Percentiles rank a stretch among this genome's conserved stretches.
phyloP scores from a whole-genome alignment of 306 rosid genomes.

The Vicia faba region DNA sequence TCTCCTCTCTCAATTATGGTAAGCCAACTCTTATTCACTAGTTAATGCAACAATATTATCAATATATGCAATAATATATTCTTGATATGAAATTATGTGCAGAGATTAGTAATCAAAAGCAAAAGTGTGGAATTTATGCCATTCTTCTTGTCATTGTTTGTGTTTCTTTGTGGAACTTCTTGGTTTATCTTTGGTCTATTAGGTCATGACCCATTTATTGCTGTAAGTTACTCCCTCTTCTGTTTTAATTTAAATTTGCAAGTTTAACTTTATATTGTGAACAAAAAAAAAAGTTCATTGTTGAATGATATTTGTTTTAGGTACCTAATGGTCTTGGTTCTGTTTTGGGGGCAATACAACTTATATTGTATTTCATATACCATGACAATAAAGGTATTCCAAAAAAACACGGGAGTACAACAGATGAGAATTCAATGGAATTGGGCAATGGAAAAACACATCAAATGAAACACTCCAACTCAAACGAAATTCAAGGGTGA shows the following conservation, averaged over 20 bases:
- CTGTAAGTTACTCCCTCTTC: constrained; percentile 34
- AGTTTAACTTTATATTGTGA: not conserved
- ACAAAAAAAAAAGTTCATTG: not conserved
- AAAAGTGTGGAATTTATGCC: constrained; percentile 97
- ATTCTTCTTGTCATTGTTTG: constrained; percentile 78
- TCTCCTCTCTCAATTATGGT: constrained; percentile 93
- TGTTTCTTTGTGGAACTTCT: constrained; percentile 88
- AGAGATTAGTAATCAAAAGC: constrained; percentile 77
- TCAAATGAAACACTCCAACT: constrained; percentile 38
- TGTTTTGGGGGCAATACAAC: constrained; percentile 67
- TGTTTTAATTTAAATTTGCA: not conserved
- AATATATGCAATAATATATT: not conserved
- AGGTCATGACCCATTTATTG: constrained; percentile 79
- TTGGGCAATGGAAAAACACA: constrained; percentile 56
- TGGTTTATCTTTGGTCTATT: constrained; percentile 81
- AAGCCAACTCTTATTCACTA: constrained; percentile 19
- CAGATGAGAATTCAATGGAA: constrained; percentile 52
- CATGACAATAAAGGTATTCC: constrained; percentile 44
- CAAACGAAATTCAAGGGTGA: constrained; percentile 30
- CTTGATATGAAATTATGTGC: constrained; percentile 33
- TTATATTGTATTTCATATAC: constrained; percentile 73
- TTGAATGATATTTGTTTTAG: constrained; percentile 35
- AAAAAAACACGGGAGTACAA: constrained; percentile 39
- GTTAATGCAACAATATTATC: not conserved
- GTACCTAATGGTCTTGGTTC: constrained; percentile 74